phyloP scores from a whole-genome alignment of 306 rosid genomes.

The Canavalia gladiata region DNA sequence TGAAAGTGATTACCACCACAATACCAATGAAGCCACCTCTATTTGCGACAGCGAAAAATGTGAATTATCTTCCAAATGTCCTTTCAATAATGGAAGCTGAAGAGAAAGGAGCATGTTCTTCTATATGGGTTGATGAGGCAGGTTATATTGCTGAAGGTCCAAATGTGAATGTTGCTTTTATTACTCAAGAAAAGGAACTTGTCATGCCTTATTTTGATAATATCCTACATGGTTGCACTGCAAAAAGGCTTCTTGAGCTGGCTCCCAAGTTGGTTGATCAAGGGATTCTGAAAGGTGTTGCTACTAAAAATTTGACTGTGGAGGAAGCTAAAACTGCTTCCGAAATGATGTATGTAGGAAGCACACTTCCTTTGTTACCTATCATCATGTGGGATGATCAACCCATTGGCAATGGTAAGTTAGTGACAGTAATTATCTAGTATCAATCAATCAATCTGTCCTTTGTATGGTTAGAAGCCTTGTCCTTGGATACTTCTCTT shows the following conservation, averaged over 20 bases:
- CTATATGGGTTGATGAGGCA: conserved; percentile 87
- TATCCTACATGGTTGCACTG: conserved; percentile 81
- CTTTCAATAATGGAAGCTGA: conserved; percentile 86
- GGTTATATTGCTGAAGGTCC: conserved; percentile 97
- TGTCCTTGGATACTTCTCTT: conserved; percentile 23
- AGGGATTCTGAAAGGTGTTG: conserved; percentile 66
- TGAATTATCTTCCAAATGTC: conserved; percentile 92
- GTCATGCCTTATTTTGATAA: conserved; percentile 77
- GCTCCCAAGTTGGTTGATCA: conserved; percentile 78
- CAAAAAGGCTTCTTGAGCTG: conserved; percentile 73
- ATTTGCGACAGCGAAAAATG: conserved; percentile 84
- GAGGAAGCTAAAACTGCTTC: conserved; percentile 74
- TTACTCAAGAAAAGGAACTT: conserved; percentile 84
- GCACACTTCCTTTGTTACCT: conserved; percentile 92
- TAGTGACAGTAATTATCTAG: background rate
- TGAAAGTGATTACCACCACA: conserved; percentile 76
- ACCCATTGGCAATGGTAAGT: conserved; percentile 82
- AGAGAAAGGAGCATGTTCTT: conserved; percentile 80
- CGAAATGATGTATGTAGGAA: conserved; percentile 96
- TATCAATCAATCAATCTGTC: background rate
- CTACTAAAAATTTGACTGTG: conserved; percentile 55
- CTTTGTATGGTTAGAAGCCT: conserved; percentile 35
- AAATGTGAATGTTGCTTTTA: conserved; percentile 90
- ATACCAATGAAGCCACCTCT: conserved; percentile 77
- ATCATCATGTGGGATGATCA: conserved; percentile 81